Percentiles rank a stretch among this genome's conserved stretches.
phyloP scores from a whole-genome alignment of 345 rosid species.

The Lenwebbia sp. region DNA sequence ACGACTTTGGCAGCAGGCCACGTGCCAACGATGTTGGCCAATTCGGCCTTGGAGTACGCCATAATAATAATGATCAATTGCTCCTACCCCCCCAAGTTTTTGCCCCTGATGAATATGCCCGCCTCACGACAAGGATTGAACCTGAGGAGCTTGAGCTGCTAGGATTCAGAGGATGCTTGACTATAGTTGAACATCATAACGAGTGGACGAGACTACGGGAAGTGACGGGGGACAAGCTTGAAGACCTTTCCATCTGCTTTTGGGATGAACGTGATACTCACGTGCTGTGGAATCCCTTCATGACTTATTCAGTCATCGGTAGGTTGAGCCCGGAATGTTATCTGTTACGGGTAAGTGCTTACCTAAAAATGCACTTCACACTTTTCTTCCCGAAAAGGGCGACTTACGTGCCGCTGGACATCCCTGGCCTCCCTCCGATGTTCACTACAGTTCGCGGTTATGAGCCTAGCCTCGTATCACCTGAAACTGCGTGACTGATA shows the following conservation, averaged over 20 bases:
- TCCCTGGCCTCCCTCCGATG: not conserved
- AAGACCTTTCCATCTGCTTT: not conserved
- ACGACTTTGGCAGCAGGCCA: not conserved
- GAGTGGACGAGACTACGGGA: not conserved
- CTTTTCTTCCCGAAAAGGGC: not conserved
- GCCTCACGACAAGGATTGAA: not conserved
- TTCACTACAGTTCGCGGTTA: not conserved
- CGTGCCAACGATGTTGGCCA: not conserved
- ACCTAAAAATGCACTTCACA: not conserved
- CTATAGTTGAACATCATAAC: not conserved
- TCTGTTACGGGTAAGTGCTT: not conserved
- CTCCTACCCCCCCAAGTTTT: not conserved
- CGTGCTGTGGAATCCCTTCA: not conserved
- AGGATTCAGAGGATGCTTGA: not conserved
- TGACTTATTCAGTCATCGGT: not conserved
- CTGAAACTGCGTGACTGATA: not conserved
- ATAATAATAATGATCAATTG: not conserved
- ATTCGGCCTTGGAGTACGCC: not conserved
- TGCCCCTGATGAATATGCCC: not conserved
- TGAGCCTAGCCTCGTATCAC: not conserved
- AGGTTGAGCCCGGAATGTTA: not conserved
- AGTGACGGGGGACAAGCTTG: not conserved
- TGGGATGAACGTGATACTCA: not conserved
- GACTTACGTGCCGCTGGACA: not conserved
- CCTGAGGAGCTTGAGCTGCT: not conserved